Evolutionary conservation across 352 stramenopile genomes (phyloP), one percentile per base, ranked within the genome.

Genomic region (Globisporangium middletonii): DNA sequence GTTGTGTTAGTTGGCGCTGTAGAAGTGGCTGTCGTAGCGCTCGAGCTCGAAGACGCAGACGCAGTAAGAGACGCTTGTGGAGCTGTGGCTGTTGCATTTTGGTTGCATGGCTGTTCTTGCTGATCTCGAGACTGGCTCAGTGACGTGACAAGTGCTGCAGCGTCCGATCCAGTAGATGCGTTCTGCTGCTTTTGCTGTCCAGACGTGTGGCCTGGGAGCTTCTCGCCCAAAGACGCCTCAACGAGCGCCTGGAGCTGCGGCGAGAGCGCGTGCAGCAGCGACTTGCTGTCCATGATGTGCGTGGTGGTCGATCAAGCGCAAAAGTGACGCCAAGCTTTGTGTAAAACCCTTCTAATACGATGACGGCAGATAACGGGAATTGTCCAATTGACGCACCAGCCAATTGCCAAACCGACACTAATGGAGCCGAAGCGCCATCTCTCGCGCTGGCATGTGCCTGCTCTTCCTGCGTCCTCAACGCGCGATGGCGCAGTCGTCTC

Each of bases 221-320:
- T 64, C 33, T 67, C 56, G 28, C 75, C 81, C 4, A 91, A 61
- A 42, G 75, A 87, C 3, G 74, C 71, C 62, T 85, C 76, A 43
- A 91, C 73, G 27, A 86, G 71, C 63, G 69, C 72, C 67, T 81
- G 72, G 4, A 89, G 68, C 63, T 88, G 72, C 60, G 81, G 78
- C 28, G 81, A 89, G 18, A 88, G 62, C 45, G 71, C 65, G 43
- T 68, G 74, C 43, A 91, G 60, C 50, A 91, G 53, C 50, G 78
- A 69, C 50, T 56, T 56, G 23, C 23, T 23, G 23, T 23, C 23
- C 23, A 23, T 23, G 23, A 23, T 23, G 23, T 23, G 23, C 23
- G 23, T 23, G 23, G 23, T 23, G 23, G 0, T 23, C 23, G 23
- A 23, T 23, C 23, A 23, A 23, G 23, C 23, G 23, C 23, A 23